Evolutionary conservation across 1,139 yeast genomes (phyloP).

Genomic region (Scheffersomyces parashehatae): DNA sequence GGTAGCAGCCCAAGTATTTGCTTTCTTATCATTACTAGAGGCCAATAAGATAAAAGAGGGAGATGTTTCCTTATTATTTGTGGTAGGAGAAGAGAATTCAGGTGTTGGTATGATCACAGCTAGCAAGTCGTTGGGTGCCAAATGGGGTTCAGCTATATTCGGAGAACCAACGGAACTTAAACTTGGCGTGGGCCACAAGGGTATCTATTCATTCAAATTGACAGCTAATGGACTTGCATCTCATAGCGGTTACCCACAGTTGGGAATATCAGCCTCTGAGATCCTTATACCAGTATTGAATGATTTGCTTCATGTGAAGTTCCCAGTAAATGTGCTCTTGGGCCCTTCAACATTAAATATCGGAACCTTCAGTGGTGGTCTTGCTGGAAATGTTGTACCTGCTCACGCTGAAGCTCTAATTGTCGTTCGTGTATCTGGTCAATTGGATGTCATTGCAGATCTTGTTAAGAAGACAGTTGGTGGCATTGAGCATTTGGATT

Average conservation of each 20-base stretch:
- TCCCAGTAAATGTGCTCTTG: constrained; percentile 53
- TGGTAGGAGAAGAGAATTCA: constrained; percentile 67
- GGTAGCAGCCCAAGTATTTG: constrained; percentile 61
- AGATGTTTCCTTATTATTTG: constrained; percentile 60
- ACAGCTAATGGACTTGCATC: constrained; percentile 57
- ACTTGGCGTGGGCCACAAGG: constrained; percentile 72
- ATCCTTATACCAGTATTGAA: constrained; percentile 53
- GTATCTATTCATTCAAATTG: constrained; percentile 45
- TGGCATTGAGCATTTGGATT: constrained; percentile 25
- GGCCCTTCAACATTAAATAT: constrained; percentile 66
- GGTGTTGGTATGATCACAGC: constrained; percentile 63
- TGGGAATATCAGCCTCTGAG: constrained; percentile 65
- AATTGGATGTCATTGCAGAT: constrained; percentile 35
- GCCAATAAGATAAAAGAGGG: constrained; percentile 45
- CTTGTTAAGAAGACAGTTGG: constrained; percentile 37
- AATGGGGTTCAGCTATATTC: constrained; percentile 64
- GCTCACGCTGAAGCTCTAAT: constrained; percentile 54
- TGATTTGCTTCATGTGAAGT: constrained; percentile 30
- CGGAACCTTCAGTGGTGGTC: constrained; percentile 61
- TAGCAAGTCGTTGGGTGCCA: constrained; percentile 34
- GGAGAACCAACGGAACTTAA: constrained; percentile 77
- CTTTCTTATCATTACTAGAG: constrained; percentile 46
- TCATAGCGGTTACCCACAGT: constrained; percentile 72
- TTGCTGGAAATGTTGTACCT: constrained; percentile 64
- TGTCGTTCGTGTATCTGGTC: constrained; percentile 56